Evolutionary conservation across 352 stramenopile species (phyloP).

Genomic region (Phytophthora chlamydospora): DNA sequence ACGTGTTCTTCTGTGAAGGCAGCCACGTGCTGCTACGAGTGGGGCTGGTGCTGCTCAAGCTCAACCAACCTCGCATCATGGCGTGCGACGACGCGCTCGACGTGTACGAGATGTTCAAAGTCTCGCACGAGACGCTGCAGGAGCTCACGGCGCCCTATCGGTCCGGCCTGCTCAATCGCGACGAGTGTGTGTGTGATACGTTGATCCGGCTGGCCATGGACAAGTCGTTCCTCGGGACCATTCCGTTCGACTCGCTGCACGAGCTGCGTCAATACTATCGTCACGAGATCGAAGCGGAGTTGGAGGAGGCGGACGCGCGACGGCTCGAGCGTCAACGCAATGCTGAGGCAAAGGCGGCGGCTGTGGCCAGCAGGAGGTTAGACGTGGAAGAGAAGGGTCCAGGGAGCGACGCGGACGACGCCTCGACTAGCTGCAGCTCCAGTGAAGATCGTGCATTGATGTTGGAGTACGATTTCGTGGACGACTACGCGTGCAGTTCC

Average conservation of each 20-base stretch:
- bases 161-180: conserved; percentile 66
- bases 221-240: conserved; percentile 77
- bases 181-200: conserved; percentile 86
- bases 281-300: conserved; percentile 63
- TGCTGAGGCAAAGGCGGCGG: conserved; percentile 6
- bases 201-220: conserved; percentile 81
- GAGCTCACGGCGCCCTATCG: conserved; percentile 65
- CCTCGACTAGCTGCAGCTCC: conserved; percentile 29
- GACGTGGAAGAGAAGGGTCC: background rate
- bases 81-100: conserved; percentile 78
- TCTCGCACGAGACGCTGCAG: conserved; percentile 66
- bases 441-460: conserved; percentile 45
- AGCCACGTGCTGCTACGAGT: conserved; percentile 89
- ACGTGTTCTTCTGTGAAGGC: conserved; percentile 91
- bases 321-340: conserved; percentile 29
- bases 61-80: conserved; percentile 72
- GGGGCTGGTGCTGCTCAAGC: conserved; percentile 85
- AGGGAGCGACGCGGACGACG: conserved; percentile 23
- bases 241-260: conserved; percentile 78
- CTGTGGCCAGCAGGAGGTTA: background rate
- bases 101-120: conserved; percentile 87
- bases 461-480: conserved; percentile 82
- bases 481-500: conserved; percentile 59
- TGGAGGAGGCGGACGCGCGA: conserved; percentile 46
- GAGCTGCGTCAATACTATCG: conserved; percentile 72